Evolutionary conservation across 352 stramenopile species (phyloP), one percentile per base, ranked within the genome.

Genomic region (Pythium insidiosum): DNA sequence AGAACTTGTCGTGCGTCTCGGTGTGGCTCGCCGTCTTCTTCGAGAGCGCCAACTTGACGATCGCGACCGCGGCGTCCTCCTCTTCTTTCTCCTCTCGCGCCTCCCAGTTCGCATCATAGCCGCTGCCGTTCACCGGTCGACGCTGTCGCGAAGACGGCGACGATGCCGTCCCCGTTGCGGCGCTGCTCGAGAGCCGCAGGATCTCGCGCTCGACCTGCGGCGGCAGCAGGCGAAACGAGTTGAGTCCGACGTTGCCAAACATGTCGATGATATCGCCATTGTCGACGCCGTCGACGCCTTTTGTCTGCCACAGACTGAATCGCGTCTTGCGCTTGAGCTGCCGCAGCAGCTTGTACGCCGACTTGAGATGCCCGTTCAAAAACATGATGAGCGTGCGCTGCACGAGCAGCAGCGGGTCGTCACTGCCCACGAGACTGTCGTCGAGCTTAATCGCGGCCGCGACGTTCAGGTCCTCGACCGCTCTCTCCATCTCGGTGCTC

Each of bases 1-100:
- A 80, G n/a, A 80, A 68, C 33, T 75, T 78, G 58, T 83, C 67
- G 5, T 80, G 43, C 26, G 63, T 67, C 31, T 79, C 64, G 6
- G 40, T 62, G 22, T 72, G 66, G 1, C 63, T 20, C 4, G 49
- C 43, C 4, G 43, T 44, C 15, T 71, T 73, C 34, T 78, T 78
- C 6, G 50, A 63, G 12, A 78, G 18, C 0, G 61, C 63, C 15
- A 68, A 66, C 22, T 62, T 63, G 10, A 78, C 58, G n/a, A 78
- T 74, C 10, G 58, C 49, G 12, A 66, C 57, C 0, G 67, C 63
- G 4, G 38, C 34, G 26, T 56, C 49, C 28, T 78, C 66, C 22
- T 73, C 67, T 23, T 62, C 47, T 19, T 38, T 47, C 23, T 58
- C 56, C 22, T 56, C 43, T 29, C 7, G 26, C 29, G 28, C 38